Conservation (phyloP, 176 grass and related monocot species). For the Neostapfia colusana region DNA sequence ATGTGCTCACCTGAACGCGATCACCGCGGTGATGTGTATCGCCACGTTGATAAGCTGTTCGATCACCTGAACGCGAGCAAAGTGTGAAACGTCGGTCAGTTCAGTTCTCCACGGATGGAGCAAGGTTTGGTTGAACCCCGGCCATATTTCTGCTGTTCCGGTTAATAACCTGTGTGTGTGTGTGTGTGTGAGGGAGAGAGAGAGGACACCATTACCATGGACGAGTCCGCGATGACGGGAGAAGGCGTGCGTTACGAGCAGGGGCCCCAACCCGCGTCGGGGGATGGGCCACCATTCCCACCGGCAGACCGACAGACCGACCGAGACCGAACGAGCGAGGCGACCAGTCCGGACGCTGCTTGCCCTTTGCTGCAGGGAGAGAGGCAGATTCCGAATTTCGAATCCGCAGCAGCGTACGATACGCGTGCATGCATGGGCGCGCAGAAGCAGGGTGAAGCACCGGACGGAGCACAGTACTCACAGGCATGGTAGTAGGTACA, state of each 20-base stretch:
- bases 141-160: not conserved
- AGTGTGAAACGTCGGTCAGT: not conserved
- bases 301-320: not conserved
- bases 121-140: no score
- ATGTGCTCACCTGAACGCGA: no score
- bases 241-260: slow-evolving; percentile 32
- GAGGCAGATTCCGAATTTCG: slow-evolving; percentile 14
- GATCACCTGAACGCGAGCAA: not conserved
- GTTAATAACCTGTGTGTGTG: not conserved
- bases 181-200: no score
- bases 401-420: not conserved
- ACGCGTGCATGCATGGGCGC: not conserved
- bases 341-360: slow-evolving; percentile 21
- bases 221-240: slow-evolving; percentile 18
- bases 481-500: not conserved
- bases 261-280: slow-evolving; percentile 3
- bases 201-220: no score
- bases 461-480: not conserved
- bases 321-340: slow-evolving; percentile 19
- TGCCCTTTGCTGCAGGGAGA: slow-evolving; percentile 34
- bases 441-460: not conserved
- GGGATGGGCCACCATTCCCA: slow-evolving; percentile 28
- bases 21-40: not conserved
- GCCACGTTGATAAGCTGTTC: not conserved
- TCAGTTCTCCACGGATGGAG: not conserved